Percentiles rank a stretch among this genome's conserved stretches.
phyloP scores from a whole-genome alignment of 805 yeast genomes.

The Alloascoidea hylecoeti region DNA sequence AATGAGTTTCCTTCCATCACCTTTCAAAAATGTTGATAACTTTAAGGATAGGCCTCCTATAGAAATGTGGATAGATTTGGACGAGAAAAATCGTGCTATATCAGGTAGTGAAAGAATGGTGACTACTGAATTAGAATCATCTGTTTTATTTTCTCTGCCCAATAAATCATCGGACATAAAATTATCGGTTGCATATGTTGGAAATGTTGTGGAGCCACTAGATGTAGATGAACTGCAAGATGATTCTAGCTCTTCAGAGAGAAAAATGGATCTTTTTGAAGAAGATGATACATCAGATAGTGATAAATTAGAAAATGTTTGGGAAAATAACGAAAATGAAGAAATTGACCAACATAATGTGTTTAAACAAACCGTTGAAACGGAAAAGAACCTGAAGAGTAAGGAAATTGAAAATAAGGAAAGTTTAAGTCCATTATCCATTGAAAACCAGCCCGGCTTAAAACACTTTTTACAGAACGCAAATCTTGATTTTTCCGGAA shows the following conservation, averaged over 20 bases:
- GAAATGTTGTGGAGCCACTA: conserved; percentile 18
- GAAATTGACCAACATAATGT: background rate
- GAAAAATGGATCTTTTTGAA: background rate
- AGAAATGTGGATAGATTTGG: conserved; percentile 38
- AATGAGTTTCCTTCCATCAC: conserved; percentile 30
- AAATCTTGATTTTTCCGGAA: conserved; percentile 26
- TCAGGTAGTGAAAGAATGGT: conserved; percentile 25
- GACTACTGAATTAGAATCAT: conserved; percentile 30
- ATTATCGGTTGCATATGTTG: conserved; percentile 18
- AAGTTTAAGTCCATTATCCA: conserved; percentile 14
- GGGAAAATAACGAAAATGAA: background rate
- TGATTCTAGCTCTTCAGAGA: conserved; percentile 2
- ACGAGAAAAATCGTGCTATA: conserved; percentile 20
- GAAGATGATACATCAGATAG: background rate
- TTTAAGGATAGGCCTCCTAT: conserved; percentile 32
- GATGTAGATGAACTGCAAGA: conserved; percentile 10
- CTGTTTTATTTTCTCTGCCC: conserved; percentile 28
- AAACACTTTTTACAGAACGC: conserved; percentile 23
- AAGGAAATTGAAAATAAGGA: background rate
- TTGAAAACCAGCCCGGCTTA: conserved; percentile 26
- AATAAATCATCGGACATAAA: conserved; percentile 26
- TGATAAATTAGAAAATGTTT: background rate
- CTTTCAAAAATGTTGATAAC: conserved; percentile 16
- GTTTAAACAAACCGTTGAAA: conserved; percentile 1
- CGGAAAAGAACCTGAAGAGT: conserved; percentile 7